These are phyloP conservation scores for Chlamydomonas sp. DNA, from an alignment of 139 green algal genomes.

Conservation along the genomic window DNA sequence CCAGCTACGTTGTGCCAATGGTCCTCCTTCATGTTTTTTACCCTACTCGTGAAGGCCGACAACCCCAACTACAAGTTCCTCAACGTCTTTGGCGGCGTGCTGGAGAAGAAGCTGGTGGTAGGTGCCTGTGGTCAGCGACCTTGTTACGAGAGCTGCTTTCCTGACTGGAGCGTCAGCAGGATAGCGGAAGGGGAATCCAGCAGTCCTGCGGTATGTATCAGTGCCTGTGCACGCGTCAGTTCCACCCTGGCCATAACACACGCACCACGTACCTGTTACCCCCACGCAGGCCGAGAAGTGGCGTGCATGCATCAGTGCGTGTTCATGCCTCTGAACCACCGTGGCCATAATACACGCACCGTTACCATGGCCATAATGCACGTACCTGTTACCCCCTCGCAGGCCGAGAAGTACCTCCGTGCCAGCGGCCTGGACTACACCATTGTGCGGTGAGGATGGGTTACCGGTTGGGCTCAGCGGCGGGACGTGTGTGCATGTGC, in stretches of 20 bases:
- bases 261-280: too few relatives aligned
- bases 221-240: too few relatives aligned
- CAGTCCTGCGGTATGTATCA: too few relatives aligned
- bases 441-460: constrained; percentile 52
- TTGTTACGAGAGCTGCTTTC: background rate
- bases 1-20: too few relatives aligned
- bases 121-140: too few relatives aligned
- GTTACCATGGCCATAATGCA: background rate
- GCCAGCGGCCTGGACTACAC: constrained; percentile 76
- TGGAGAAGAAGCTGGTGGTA: constrained; percentile 59
- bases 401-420: constrained; percentile 69
- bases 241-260: too few relatives aligned
- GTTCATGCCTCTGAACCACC: too few relatives aligned
- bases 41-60: constrained; percentile 26
- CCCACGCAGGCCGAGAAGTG: too few relatives aligned
- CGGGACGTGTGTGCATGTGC: background rate
- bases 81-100: constrained; percentile 67
- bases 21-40: background rate
- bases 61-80: constrained; percentile 80
- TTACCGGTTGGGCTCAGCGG: background rate
- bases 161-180: too few relatives aligned
- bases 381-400: background rate
- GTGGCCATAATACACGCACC: too few relatives aligned
- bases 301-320: too few relatives aligned
- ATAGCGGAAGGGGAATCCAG: too few relatives aligned